phyloP scores from a whole-genome alignment of 768 basidiomycete species.

The Collybia nuda region DNA sequence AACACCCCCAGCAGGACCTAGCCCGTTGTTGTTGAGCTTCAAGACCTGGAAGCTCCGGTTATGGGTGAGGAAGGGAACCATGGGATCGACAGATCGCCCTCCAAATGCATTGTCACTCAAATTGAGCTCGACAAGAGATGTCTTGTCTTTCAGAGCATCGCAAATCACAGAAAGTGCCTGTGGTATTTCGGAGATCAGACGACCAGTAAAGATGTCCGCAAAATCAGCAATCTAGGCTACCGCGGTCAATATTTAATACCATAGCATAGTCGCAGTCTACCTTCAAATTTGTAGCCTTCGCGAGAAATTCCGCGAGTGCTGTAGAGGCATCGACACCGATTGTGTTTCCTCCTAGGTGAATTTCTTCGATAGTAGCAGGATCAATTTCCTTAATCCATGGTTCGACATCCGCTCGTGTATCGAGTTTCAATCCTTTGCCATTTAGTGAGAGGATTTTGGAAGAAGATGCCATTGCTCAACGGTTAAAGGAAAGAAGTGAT shows the following conservation, averaged over 20 bases:
- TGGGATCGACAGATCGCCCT: constrained; percentile 89
- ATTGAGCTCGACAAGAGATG: constrained; percentile 82
- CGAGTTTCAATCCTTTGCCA: constrained; percentile 78
- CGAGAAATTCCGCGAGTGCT: constrained; percentile 79
- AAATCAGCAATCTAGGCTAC: constrained; percentile 82
- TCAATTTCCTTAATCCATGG: constrained; percentile 68
- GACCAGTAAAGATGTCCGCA: constrained; percentile 97
- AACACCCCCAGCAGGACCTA: constrained; percentile 86
- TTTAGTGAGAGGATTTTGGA: constrained; percentile 42
- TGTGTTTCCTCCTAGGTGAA: constrained; percentile 93
- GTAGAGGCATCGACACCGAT: constrained; percentile 88
- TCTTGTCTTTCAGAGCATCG: constrained; percentile 78
- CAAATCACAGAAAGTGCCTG: constrained; percentile 86
- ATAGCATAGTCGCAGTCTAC: constrained; percentile 38
- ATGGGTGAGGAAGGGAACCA: constrained; percentile 84
- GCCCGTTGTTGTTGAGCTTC: constrained; percentile 94
- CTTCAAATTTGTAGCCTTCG: constrained; percentile 65
- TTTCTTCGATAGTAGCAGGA: constrained; percentile 73
- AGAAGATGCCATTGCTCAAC: constrained; percentile 21
- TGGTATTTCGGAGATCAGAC: constrained; percentile 94
- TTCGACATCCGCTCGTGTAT: constrained; percentile 72
- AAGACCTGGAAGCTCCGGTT: constrained; percentile 84
- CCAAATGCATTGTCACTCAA: constrained; percentile 97
- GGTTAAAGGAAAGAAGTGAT: neutral
- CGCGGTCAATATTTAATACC: neutral